Conservation (phyloP, 2,329 filamentous ascomycete genomes). For the Hymenoscyphus linearis region DNA sequence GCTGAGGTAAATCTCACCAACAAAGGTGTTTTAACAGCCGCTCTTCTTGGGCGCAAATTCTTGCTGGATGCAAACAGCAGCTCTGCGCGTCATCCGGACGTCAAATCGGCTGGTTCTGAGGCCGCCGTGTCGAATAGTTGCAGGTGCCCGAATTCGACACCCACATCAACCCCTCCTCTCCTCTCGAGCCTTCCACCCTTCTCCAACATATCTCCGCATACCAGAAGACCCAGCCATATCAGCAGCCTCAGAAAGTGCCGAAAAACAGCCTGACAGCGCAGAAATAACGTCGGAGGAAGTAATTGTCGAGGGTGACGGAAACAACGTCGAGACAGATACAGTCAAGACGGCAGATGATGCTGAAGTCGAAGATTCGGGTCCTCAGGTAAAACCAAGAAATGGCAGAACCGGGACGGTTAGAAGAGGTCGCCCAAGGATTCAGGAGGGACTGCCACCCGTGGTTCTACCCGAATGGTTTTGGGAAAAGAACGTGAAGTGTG, state of each 20-base stretch:
- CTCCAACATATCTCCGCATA: conserved; percentile 21
- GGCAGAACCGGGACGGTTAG: conserved; percentile 18
- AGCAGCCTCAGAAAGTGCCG: conserved; percentile 7
- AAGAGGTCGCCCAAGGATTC: not conserved
- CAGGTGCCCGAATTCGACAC: conserved; percentile 22
- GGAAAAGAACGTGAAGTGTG: conserved; percentile 40
- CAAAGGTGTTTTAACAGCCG: conserved; percentile 10
- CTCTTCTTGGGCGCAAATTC: conserved; percentile 24
- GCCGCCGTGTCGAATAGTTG: conserved; percentile 29
- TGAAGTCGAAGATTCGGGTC: conserved; percentile 6
- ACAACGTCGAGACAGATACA: conserved; percentile 1
- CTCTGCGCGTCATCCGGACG: conserved; percentile 27
- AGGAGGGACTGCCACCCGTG: conserved; percentile 42
- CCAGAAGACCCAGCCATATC: conserved; percentile 21
- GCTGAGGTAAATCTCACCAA: not conserved
- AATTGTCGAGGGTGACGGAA: not conserved
- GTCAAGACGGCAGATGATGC: not conserved
- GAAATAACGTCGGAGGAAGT: not conserved
- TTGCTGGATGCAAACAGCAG: conserved; percentile 32
- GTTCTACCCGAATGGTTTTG: conserved; percentile 54
- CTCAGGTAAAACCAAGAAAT: conserved; percentile 13
- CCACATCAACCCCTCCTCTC: conserved; percentile 16
- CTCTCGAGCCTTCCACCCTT: conserved; percentile 28
- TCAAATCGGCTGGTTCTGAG: conserved; percentile 24
- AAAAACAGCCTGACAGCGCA: conserved; percentile 1